These are phyloP conservation scores for Smallanthus sonchifolius DNA, from an alignment of 129 eudicot genomes.

Conservation along the genomic window DNA sequence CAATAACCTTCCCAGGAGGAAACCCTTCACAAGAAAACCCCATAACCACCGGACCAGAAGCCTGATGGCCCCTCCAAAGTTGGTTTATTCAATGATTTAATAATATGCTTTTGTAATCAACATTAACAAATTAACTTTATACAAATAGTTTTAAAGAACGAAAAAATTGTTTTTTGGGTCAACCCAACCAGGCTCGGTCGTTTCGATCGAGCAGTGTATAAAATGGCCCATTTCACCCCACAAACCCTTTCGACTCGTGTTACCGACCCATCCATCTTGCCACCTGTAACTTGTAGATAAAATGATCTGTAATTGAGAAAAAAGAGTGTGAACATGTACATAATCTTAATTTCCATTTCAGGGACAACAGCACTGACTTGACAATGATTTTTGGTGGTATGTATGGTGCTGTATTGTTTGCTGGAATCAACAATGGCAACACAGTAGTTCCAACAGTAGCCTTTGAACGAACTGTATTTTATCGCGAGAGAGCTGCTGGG, in stretches of 20 bases:
- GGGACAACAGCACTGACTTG: slow-evolving; percentile 30
- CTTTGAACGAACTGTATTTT: slow-evolving; percentile 59
- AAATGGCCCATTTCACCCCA: background rate
- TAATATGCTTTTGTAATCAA: background rate
- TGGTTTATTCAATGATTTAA: background rate
- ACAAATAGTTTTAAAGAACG: background rate
- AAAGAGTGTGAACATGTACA: background rate
- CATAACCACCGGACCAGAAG: too few relatives aligned
- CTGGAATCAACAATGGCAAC: slow-evolving; percentile 36
- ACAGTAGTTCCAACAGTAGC: slow-evolving; percentile 28
- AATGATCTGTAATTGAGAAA: background rate
- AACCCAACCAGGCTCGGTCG: background rate
- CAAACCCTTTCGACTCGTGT: background rate
- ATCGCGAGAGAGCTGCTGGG: slow-evolving; percentile 88
- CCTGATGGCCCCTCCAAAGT: background rate
- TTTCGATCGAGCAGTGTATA: background rate
- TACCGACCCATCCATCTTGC: background rate
- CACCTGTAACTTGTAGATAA: background rate
- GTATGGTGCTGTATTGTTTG: slow-evolving; percentile 31
- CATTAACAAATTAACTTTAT: background rate
- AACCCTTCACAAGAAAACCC: too few relatives aligned
- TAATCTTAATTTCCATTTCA: slow-evolving; percentile 21
- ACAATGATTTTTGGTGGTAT: slow-evolving; percentile 30
- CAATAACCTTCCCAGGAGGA: too few relatives aligned
- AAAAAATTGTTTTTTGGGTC: background rate